Percentiles rank a stretch among this genome's conserved stretches.
These are phyloP conservation scores for Extremus antarcticus DNA, from an alignment of 495 filamentous ascomycete genomes.

Conservation along the genomic window DNA sequence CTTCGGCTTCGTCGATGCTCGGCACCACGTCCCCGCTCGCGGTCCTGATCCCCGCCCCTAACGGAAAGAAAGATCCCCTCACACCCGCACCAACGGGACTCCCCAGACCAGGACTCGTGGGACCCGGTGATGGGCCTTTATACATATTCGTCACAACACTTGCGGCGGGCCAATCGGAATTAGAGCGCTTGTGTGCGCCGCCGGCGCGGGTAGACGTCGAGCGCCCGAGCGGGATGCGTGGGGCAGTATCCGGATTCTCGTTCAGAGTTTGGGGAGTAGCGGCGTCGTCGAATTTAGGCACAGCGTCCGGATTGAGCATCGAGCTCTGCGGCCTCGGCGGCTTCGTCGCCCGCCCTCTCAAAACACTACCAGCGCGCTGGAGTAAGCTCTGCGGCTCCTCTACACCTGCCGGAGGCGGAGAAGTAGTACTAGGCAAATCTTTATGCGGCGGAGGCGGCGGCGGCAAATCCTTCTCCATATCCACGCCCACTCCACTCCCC, in stretches of 20 bases:
- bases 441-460: slow-evolving; percentile 56
- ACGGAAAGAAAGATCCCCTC: not conserved
- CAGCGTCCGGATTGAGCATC: slow-evolving; percentile 31
- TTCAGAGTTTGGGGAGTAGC: slow-evolving; percentile 33
- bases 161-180: slow-evolving; percentile 57
- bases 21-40: not conserved
- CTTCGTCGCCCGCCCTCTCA: slow-evolving; percentile 27
- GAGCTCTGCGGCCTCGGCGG: slow-evolving; percentile 27
- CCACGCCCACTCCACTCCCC: slow-evolving; percentile 9
- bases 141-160: slow-evolving; percentile 77
- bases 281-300: slow-evolving; percentile 42
- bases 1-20: not conserved
- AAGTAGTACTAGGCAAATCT: slow-evolving; percentile 34
- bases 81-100: not conserved
- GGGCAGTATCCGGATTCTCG: slow-evolving; percentile 69
- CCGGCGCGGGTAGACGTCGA: slow-evolving; percentile 47
- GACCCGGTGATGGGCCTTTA: slow-evolving; percentile 46
- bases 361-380: slow-evolving; percentile 69
- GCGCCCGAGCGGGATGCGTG: slow-evolving; percentile 66
- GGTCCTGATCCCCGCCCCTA: not conserved
- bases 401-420: slow-evolving; percentile 3
- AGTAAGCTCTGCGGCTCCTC: slow-evolving; percentile 43
- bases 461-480: slow-evolving; percentile 76
- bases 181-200: slow-evolving; percentile 45
- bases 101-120: slow-evolving; percentile 43